phyloP scores from a whole-genome alignment of 2,329 filamentous ascomycete genomes.

The Botryotinia convoluta region DNA sequence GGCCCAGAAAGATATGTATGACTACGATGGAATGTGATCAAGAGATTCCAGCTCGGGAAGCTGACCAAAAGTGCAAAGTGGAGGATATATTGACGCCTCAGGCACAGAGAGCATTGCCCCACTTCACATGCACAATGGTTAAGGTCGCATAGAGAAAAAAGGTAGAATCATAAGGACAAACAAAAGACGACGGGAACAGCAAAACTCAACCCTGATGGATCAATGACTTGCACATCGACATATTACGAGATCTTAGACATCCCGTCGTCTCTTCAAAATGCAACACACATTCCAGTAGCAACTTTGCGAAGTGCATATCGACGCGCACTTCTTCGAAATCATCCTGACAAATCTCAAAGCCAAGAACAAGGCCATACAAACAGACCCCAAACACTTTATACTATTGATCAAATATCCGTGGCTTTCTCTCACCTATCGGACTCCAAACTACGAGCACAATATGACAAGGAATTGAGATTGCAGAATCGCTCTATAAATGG shows the following conservation, averaged over 20 bases:
- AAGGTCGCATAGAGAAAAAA: neutral
- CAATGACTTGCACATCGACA: conserved; percentile 42
- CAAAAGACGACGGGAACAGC: conserved; percentile 52
- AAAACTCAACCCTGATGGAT: conserved; percentile 60
- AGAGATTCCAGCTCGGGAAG: neutral
- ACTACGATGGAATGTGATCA: neutral
- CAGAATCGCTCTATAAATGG: conserved; percentile 26
- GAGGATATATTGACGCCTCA: conserved; percentile 4
- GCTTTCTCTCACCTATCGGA: conserved; percentile 58
- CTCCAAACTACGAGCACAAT: conserved; percentile 48
- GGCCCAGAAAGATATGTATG: neutral
- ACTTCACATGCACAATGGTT: neutral
- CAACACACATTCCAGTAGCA: conserved; percentile 44
- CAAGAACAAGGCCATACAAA: conserved; percentile 19
- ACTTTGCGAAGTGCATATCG: conserved; percentile 63
- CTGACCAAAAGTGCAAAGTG: neutral
- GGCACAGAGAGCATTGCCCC: neutral
- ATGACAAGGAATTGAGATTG: conserved; percentile 50
- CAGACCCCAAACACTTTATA: conserved; percentile 40
- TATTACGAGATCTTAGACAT: conserved; percentile 62
- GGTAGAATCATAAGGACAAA: neutral
- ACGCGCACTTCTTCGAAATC: conserved; percentile 61
- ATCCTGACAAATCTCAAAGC: conserved; percentile 46
- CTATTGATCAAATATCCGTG: conserved; percentile 61
- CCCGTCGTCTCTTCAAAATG: conserved; percentile 48